Evolutionary conservation across 345 rosid genomes (phyloP), one percentile per base, ranked within the genome.

Genomic region (Citrus reticulata): DNA sequence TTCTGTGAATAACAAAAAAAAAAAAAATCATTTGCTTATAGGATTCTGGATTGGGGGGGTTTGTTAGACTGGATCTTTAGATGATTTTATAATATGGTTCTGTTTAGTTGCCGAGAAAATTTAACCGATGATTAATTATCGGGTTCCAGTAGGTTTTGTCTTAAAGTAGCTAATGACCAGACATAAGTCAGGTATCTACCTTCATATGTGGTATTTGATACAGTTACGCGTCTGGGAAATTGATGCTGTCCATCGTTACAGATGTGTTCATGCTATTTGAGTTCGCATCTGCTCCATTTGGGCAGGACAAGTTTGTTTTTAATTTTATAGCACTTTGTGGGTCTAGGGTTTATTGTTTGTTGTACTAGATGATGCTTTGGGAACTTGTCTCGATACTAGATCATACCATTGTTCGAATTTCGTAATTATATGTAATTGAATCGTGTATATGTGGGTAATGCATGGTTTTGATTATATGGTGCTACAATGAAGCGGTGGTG

Each of bases 101-200:
- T 49, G 40, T 51, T 51, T 49, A 27, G 7, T 29, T 51, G 34
- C 13, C 2, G 7, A 10, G 39, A 51, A 51, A 70, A 51, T 70
- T 55, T 29, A 17, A 5, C 25, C 14, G 3, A 65, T 8, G 20
- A 11, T 54, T 19, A 54, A 54, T 17, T 16, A 54, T 54, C 7
- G 24, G 35, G 9, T 51, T 71, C 20, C 7, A 11, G 29, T 63
- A 17, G 68, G 16, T 49, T 27, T 27, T 49, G 30, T 20, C 32
- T 27, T 9, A 55, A 30, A 71, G 39, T 30, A 7, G 6, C 5
- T 0, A 6, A 46, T 70, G 25, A 20, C 75, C 80, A 30, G 80
- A 78, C 75, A 39, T 60, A 39, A 78, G 80, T 78, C 80, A 78
- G 49, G 75, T 78, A 70, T 78, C 80, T 70, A 30, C 75, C 80